These are phyloP conservation scores for Asparagopsis taxiformis DNA, from an alignment of 31 red algal species.

Conservation along the genomic window DNA sequence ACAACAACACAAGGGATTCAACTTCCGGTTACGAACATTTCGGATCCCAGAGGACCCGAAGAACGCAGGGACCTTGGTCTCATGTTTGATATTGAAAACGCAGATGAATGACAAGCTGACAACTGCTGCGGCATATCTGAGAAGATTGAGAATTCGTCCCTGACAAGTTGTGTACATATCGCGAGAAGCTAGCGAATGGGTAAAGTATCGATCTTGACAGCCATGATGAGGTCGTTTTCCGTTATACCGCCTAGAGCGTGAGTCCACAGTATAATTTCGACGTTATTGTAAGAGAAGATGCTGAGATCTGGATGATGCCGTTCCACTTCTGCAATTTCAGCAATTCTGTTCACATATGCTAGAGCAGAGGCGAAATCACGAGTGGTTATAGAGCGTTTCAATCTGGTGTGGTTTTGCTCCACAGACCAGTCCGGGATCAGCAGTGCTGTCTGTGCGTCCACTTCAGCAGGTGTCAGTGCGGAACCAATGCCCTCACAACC, in stretches of 20 bases:
- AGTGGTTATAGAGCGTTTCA: constrained; percentile 12
- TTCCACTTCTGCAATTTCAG: constrained; percentile 68
- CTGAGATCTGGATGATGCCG: constrained; percentile 89
- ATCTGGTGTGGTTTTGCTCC: constrained; percentile 5
- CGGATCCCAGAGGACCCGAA: neutral
- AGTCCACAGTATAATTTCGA: constrained; percentile 54
- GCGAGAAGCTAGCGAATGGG: constrained; percentile 18
- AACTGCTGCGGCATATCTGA: too few relatives aligned
- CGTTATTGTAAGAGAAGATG: constrained; percentile 37
- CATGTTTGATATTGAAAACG: constrained; percentile 6
- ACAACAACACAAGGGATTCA: neutral
- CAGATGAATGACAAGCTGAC: neutral
- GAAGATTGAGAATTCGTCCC: too few relatives aligned
- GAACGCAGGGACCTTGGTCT: constrained; percentile 1
- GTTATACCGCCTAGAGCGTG: constrained; percentile 74
- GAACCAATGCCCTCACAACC: constrained; percentile 27
- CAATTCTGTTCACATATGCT: constrained; percentile 68
- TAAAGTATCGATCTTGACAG: constrained; percentile 81
- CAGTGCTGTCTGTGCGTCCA: constrained; percentile 5
- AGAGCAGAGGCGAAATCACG: constrained; percentile 50
- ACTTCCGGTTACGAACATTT: constrained; percentile 11
- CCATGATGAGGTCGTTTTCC: constrained; percentile 90
- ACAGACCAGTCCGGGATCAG: constrained; percentile 25
- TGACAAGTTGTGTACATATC: too few relatives aligned
- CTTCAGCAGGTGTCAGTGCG: constrained; percentile 8